Base-by-base conservation (phyloP, 305 asterid species). In the Ilex paraguariensis region DNA sequence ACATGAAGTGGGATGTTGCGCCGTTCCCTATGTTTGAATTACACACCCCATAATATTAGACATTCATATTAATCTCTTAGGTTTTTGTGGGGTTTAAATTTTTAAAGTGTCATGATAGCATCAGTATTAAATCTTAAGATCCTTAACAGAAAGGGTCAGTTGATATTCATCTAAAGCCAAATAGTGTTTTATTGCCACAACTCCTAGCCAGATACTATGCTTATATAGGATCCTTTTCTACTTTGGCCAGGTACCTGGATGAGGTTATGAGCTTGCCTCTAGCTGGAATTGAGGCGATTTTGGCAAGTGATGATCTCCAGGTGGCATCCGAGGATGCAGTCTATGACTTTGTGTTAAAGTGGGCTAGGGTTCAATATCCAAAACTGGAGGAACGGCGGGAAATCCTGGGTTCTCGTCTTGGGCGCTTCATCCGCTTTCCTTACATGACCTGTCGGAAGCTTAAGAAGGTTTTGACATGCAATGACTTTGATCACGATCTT, bases 241-340 rank as follows among this genome's bases (percentile, higher is more conserved):
- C 57, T 66, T 52, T 1, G 10, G 53, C 11, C 70, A 70, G 75
- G 71, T 65, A 54, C 36, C 71, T 54, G 36, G 66, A 70, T 4
- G 75, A 70, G 64, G 60, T 70, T 6, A 65, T 70, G 63, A 56
- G 56, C 31, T 56, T 70, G 30, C 71, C 75, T 14, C 75, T 70
- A 46, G 63, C 71, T 31, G 75, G 75, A 33, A 60, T 70, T 40
- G 75, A 65, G 46, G 71, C 75, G 56, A 61, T 70, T 57, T 39
- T 70, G 52, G 55, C 71, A 7, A 65, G 71, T 51, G 67, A 70
- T 56, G 67, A 65, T 54, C 75, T 70, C 44, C 75, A 59, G 62
- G 71, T 70, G 16, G 71, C 70, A 40, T 65, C 75, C 14, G 75
- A 70, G 31, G 71, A 70, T 50, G 71, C 75, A 3, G 67, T 70